Percentiles rank a stretch among this genome's conserved stretches.
Evolutionary conservation across 2,329 filamentous ascomycete genomes (phyloP).

Genomic region (Fusarium tricinctum): DNA sequence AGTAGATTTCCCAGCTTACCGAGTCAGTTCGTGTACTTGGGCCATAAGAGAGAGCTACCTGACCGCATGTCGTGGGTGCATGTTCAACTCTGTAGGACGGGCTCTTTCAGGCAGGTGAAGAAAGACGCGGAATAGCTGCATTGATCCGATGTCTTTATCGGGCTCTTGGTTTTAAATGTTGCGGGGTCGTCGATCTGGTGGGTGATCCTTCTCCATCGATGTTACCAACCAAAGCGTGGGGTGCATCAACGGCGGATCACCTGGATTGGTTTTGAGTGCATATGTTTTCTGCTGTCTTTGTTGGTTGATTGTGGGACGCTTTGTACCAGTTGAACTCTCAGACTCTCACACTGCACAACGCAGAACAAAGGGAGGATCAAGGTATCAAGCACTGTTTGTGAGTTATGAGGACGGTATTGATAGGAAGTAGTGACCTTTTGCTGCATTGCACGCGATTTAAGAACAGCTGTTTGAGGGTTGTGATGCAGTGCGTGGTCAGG

Average conservation of each 20-base stretch:
- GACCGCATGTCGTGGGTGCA: slow-evolving; percentile 5
- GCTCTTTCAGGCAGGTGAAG: background rate
- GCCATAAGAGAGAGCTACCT: background rate
- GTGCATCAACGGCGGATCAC: slow-evolving; percentile 38
- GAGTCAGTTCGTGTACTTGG: slow-evolving; percentile 8
- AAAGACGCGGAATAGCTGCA: slow-evolving; percentile 1
- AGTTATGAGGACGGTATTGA: background rate
- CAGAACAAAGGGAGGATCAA: background rate
- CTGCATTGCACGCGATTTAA: background rate
- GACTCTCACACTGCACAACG: background rate
- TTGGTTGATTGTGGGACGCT: slow-evolving; percentile 1
- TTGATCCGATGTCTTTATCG: background rate
- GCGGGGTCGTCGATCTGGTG: slow-evolving; percentile 49
- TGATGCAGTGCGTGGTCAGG: background rate
- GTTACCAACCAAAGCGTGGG: slow-evolving; percentile 41
- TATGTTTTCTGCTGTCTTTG: slow-evolving; percentile 7
- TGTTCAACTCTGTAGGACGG: background rate
- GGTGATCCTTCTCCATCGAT: slow-evolving; percentile 40
- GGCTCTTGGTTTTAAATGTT: slow-evolving; percentile 32
- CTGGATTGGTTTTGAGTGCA: slow-evolving; percentile 20
- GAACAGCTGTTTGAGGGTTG: background rate
- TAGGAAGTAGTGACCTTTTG: background rate
- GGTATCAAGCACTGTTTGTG: background rate
- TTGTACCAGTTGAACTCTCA: background rate
- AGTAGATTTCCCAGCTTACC: slow-evolving; percentile 7